Percentiles rank a stretch among this genome's conserved stretches.
These are phyloP conservation scores for Aspergillus awamori DNA, from an alignment of 2,329 filamentous ascomycete species.

Conservation along the genomic window DNA sequence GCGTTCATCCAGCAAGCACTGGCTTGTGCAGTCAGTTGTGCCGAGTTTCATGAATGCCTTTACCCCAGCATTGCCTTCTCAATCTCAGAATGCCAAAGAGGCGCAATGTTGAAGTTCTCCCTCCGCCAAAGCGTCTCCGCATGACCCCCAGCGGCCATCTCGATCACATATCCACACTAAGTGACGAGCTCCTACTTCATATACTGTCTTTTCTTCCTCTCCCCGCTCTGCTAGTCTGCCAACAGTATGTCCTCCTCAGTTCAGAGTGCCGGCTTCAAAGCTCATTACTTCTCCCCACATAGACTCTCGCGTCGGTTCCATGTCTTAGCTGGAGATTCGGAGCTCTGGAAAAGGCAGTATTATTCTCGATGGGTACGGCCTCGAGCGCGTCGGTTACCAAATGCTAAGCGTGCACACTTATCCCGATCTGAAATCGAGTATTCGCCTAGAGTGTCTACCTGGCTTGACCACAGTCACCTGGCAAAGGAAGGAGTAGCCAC, in stretches of 20 bases:
- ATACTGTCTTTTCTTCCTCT: conserved; percentile 78
- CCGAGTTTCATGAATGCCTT: not conserved
- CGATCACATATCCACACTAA: conserved; percentile 73
- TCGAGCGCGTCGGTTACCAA: conserved; percentile 73
- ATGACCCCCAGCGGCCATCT: conserved; percentile 26
- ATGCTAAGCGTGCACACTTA: conserved; percentile 54
- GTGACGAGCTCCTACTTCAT: conserved; percentile 84
- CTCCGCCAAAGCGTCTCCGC: conserved; percentile 51
- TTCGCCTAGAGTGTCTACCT: conserved; percentile 60
- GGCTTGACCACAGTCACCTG: conserved; percentile 63
- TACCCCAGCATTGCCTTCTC: not conserved
- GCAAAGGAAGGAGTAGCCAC: conserved; percentile 56
- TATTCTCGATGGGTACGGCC: conserved; percentile 85
- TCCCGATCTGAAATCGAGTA: conserved; percentile 49
- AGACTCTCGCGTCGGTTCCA: conserved; percentile 70
- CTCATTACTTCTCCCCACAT: not conserved
- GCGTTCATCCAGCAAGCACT: not conserved
- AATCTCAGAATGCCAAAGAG: conserved; percentile 40
- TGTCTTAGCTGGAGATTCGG: conserved; percentile 73
- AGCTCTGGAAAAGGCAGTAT: conserved; percentile 89
- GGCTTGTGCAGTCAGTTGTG: not conserved
- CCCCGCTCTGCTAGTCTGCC: conserved; percentile 65
- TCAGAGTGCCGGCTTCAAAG: not conserved
- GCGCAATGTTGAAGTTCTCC: conserved; percentile 25
- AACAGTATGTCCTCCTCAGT: conserved; percentile 51